Evolutionary conservation across 1,284 basidiomycete species (phyloP), one percentile per base, ranked within the genome.

Genomic region (Heliocybe sulcata): DNA sequence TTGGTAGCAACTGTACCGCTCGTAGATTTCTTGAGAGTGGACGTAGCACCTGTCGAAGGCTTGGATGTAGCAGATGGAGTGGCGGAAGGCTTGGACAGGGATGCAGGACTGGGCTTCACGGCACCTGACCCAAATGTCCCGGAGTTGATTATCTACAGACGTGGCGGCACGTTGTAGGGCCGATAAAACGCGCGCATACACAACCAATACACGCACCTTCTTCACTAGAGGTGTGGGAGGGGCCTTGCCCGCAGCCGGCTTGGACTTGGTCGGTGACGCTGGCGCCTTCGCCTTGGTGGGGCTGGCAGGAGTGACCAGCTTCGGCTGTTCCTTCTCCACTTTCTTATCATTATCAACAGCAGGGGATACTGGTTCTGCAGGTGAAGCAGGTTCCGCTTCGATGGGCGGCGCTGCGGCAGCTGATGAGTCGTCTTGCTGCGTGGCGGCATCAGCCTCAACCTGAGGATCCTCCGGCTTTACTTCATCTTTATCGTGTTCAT

Each of bases 111-210:
- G 59, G 78, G 61, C 67, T 83, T 88, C 54, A 77, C 71, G 57
- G 74, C 62, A 57, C 82, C 81, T 64, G 77, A 64, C 59, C 83
- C 81, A 73, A 85, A 84, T 59, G 83, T 86, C 61, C 84, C 81
- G 57, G 83, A 81, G 68, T 72, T 82, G 61, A 85, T 72, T 58
- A 86, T 77, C 87, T 90, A 65, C 27, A 35, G 38, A 42, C 38
- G 38, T 35, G 35, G 19, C 19, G 22, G 51, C 35, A 31, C 31
- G 31, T 35, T 52, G 33, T 56, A 35, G 6, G 16, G n/a, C 38
- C 38, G 38, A 42, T 42, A 42, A n/a, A 20, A 42, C 38, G n/a
- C 38, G 49, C n/a, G 31, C 29, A 26, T 14, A 35, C 22, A 55
- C 49, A 62, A 52, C 53, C 52, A 61, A 52, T 59, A 14, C 52